Percentiles rank a stretch among this genome's conserved stretches.
These are phyloP conservation scores for Knufia petricola DNA, from an alignment of 2,329 filamentous ascomycete species.

Conservation along the genomic window DNA sequence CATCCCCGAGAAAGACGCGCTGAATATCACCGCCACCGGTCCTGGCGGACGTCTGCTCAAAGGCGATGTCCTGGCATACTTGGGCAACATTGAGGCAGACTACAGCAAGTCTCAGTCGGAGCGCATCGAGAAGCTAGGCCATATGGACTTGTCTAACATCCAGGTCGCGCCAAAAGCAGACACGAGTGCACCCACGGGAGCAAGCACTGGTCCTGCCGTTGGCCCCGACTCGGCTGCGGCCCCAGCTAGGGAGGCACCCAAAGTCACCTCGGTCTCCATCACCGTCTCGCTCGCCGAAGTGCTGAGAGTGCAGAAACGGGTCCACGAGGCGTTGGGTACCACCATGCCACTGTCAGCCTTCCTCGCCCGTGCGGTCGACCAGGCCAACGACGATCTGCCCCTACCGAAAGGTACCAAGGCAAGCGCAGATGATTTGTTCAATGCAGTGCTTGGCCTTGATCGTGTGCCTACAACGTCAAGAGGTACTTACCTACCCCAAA, in stretches of 20 bases:
- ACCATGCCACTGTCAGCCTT: constrained; percentile 79
- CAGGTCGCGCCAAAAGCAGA: constrained; percentile 45
- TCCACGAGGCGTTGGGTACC: constrained; percentile 67
- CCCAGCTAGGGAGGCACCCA: constrained; percentile 10
- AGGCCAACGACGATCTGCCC: constrained; percentile 82
- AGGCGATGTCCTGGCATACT: constrained; percentile 84
- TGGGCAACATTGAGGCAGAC: constrained; percentile 65
- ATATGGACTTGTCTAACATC: constrained; percentile 92
- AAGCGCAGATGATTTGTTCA: constrained; percentile 74
- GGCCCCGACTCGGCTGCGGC: constrained; percentile 25
- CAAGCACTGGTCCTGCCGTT: constrained; percentile 22
- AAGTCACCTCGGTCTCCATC: constrained; percentile 47
- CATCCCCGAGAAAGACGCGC: constrained; percentile 62
- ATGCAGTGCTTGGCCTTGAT: constrained; percentile 69
- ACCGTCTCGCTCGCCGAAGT: constrained; percentile 66
- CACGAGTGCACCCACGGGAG: constrained; percentile 29
- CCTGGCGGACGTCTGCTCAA: constrained; percentile 84
- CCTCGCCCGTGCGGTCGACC: constrained; percentile 69
- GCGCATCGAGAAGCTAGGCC: constrained; percentile 63
- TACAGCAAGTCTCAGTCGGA: constrained; percentile 63
- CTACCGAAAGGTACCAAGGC: constrained; percentile 54
- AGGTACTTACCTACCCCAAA: constrained; percentile 63
- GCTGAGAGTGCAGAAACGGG: constrained; percentile 67
- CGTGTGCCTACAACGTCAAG: constrained; percentile 43
- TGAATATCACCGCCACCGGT: constrained; percentile 77